Evolutionary conservation across 1,284 basidiomycete genomes (phyloP).

Genomic region (Xanthoconium separans): DNA sequence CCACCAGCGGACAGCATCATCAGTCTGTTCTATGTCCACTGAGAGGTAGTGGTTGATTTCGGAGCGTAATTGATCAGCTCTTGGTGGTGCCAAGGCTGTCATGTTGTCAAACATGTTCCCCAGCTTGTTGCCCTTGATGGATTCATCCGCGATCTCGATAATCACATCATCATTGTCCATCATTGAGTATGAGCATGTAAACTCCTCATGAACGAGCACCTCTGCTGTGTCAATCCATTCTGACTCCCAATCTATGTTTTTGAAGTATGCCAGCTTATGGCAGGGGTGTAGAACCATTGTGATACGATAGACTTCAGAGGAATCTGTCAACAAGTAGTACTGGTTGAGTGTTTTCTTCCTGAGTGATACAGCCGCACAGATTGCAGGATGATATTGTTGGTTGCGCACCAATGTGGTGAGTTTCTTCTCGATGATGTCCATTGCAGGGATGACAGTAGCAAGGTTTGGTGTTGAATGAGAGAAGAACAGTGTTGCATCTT

Average conservation of each 20-base stretch:
- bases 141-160: not conserved
- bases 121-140: not conserved
- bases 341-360: not conserved
- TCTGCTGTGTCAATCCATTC: not conserved
- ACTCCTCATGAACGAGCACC: not conserved
- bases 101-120: not conserved
- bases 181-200: not conserved
- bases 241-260: not conserved
- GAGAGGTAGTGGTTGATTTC: not conserved
- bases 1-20: not conserved
- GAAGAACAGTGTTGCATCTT: slow-evolving; percentile 28
- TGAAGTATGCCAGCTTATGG: not conserved
- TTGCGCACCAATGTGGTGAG: not conserved
- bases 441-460: slow-evolving; percentile 28
- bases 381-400: not conserved
- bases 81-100: not conserved
- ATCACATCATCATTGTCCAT: not conserved
- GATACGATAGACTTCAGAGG: not conserved
- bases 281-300: not conserved
- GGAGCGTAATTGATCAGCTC: not conserved
- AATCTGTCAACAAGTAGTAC: not conserved
- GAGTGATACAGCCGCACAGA: not conserved
- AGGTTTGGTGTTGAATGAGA: slow-evolving; percentile 19
- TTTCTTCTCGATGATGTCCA: slow-evolving; percentile 23
- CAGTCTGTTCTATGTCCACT: not conserved